Conservation (phyloP, 169 alveolate species). For the Amoebophrya sp. region DNA sequence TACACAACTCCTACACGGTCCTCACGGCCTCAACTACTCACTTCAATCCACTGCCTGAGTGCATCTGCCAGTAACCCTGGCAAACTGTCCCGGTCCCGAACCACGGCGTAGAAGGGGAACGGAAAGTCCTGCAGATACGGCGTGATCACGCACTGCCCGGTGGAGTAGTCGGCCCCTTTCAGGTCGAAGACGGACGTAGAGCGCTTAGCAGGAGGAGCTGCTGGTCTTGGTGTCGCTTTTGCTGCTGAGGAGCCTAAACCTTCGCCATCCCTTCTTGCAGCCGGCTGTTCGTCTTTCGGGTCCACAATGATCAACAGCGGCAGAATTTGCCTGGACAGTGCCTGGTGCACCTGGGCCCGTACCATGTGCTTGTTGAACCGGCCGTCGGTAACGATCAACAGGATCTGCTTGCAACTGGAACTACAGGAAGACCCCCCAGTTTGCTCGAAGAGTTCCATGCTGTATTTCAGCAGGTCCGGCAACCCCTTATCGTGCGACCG, state of each 20-base stretch:
- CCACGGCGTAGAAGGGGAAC: background rate
- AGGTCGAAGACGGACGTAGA: background rate
- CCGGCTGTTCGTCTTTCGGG: background rate
- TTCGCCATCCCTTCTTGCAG: too few species aligned
- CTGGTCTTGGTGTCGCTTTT: too few species aligned
- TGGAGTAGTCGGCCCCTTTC: background rate
- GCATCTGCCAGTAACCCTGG: background rate
- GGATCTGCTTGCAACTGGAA: background rate
- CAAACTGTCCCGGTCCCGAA: background rate
- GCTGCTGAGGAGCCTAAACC: background rate
- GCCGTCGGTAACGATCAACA: background rate
- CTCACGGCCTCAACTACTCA: background rate
- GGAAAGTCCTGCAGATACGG: slow-evolving; percentile 17
- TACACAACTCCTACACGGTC: too few species aligned
- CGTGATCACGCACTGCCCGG: background rate
- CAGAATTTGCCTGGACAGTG: background rate
- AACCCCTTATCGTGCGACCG: background rate
- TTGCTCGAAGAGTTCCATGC: background rate
- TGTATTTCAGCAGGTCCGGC: background rate
- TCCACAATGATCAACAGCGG: slow-evolving; percentile 1
- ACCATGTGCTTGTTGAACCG: slow-evolving; percentile 1
- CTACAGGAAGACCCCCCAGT: background rate
- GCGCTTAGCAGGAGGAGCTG: too few species aligned
- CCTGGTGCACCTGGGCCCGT: background rate
- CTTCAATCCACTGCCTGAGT: background rate